Conservation (phyloP, 805 yeast genomes). For the Torulaspora indica region DNA sequence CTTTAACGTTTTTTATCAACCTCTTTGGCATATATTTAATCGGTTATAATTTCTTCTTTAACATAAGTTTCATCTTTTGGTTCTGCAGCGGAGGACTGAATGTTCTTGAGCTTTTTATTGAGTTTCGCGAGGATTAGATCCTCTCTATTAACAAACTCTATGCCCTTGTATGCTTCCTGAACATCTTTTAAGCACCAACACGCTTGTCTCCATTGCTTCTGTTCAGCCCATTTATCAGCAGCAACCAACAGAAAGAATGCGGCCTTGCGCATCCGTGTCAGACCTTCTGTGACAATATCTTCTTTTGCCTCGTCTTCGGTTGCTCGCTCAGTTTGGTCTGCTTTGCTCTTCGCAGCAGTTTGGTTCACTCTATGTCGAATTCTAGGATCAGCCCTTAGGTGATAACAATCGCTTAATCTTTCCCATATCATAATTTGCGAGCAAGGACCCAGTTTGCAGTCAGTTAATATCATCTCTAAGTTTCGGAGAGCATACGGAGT, state of each 20-base stretch:
- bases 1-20: slow-evolving; percentile 5
- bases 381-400: slow-evolving; percentile 40
- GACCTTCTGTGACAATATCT: slow-evolving; percentile 44
- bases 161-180: slow-evolving; percentile 28
- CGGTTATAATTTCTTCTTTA: slow-evolving; percentile 2
- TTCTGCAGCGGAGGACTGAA: background rate
- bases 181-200: slow-evolving; percentile 34
- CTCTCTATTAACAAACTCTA: slow-evolving; percentile 21
- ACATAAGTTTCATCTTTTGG: slow-evolving; percentile 6
- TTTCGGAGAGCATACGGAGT: slow-evolving; percentile 42
- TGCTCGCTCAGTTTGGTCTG: slow-evolving; percentile 13
- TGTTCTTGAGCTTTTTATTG: slow-evolving; percentile 9
- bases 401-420: slow-evolving; percentile 50
- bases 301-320: slow-evolving; percentile 31
- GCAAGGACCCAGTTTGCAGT: slow-evolving; percentile 42
- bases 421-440: slow-evolving; percentile 51
- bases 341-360: background rate
- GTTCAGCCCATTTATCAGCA: slow-evolving; percentile 61
- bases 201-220: slow-evolving; percentile 33
- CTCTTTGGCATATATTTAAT: slow-evolving; percentile 4
- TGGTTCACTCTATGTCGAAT: slow-evolving; percentile 28
- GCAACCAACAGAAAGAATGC: slow-evolving; percentile 74
- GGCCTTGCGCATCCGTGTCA: slow-evolving; percentile 65
- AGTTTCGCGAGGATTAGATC: slow-evolving; percentile 24
- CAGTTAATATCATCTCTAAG: slow-evolving; percentile 45